Evolutionary conservation across 306 rosid species (phyloP), one percentile per base, ranked within the genome.

Genomic region (Lupinus albus): DNA sequence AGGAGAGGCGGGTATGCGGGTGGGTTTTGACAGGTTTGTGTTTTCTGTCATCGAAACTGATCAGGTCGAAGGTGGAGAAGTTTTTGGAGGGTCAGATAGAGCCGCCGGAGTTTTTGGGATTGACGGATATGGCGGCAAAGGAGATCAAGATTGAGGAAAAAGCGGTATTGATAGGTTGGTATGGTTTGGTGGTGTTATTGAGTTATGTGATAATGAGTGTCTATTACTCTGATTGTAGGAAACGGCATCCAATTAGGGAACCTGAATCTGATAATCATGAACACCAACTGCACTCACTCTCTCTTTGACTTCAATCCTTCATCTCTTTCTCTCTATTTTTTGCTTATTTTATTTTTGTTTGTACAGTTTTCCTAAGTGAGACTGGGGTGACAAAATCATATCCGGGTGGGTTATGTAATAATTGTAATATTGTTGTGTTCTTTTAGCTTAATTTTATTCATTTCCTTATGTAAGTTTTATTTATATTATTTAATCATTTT

Each of bases 221-320:
- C 33, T 89, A 84, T 36, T 89, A 89, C 72, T 85, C 77, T 58
- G 87, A 92, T 6, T 79, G 96, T 75, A 78, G 89, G 30, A 86
- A 67, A 59, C 74, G 79, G 35, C 83, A 77, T 16, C 79, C 80
- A 0, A 32, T 49, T 46, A 81, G 36, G 52, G 79, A 71, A 33
- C 1, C 48, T 1, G 61, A 48, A 35, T 30, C 14, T 0, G 68
- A 60, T 1, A 6, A n/a, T n/a, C n/a, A 11, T 13, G 20, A 44
- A 2, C 76, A 67, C 4, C 55, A 49, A 6, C 73, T 38, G 2
- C 77, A 8, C 0, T 32, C 36, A 46, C 73, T 77, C 33, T 65
- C 77, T 14, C 33, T 75, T 33, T 33, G 38, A 33, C 4, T 25
- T 25, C 30, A 25, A 25, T 33, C 38, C 38, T 33, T 28, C 38